These are phyloP conservation scores for Eimeria necatrix DNA, from an alignment of 169 alveolate genomes.

Conservation along the genomic window DNA sequence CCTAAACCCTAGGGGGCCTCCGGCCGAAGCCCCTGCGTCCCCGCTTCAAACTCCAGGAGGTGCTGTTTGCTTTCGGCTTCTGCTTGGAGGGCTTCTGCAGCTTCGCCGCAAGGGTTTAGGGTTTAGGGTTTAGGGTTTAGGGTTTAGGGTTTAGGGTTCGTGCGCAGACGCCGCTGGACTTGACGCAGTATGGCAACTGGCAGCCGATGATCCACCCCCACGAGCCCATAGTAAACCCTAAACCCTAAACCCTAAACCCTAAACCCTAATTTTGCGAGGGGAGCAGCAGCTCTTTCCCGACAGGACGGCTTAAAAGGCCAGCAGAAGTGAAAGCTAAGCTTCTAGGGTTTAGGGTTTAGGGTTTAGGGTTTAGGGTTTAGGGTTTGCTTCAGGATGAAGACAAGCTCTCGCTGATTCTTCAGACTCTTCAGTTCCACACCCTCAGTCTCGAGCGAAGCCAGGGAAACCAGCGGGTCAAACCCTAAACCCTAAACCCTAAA, in stretches of 20 bases:
- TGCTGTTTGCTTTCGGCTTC: too few species aligned
- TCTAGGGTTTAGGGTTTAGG: not conserved
- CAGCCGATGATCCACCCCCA: conserved; percentile 37
- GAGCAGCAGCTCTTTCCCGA: too few species aligned
- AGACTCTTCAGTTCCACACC: conserved; percentile 37
- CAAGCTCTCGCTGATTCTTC: not conserved
- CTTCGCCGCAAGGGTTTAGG: not conserved
- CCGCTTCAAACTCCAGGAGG: too few species aligned
- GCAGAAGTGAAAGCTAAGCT: not conserved
- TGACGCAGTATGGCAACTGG: conserved; percentile 49
- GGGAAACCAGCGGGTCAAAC: conserved; percentile 9
- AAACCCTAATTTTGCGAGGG: too few species aligned
- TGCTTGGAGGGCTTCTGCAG: too few species aligned
- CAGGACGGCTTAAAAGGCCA: too few species aligned
- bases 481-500: conserved; percentile 10
- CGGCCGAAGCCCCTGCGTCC: too few species aligned
- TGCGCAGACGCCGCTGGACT: conserved; percentile 28
- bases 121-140: conserved; percentile 29
- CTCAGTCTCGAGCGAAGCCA: conserved; percentile 23
- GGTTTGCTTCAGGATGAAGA: not conserved
- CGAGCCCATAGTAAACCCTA: conserved; percentile 13
- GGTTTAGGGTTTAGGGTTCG: conserved; percentile 21
- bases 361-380: conserved; percentile 36
- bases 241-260: conserved; percentile 6
- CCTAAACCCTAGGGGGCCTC: too few species aligned